Evolutionary conservation across 345 rosid species (phyloP).

Genomic region (Citrus reticulata): DNA sequence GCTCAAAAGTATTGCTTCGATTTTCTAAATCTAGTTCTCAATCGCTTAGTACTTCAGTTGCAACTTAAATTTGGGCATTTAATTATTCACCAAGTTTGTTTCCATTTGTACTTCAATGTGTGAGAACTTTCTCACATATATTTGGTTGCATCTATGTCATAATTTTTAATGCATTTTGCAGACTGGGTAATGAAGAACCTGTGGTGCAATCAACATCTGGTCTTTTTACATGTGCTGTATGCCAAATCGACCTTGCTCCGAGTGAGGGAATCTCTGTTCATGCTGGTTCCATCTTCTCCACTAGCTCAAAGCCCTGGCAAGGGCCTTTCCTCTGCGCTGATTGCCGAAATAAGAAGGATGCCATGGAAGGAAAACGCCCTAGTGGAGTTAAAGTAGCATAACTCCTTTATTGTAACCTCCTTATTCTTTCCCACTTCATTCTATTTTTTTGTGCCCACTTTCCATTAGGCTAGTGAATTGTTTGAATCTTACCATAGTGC

Average conservation of each 20-base stretch:
- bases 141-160: not conserved
- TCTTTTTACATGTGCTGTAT: constrained; percentile 75
- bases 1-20: not conserved
- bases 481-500: constrained; percentile 10
- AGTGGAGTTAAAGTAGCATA: constrained; percentile 68
- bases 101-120: not conserved
- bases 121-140: not conserved
- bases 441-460: not conserved
- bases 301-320: constrained; percentile 78
- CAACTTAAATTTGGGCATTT: not conserved
- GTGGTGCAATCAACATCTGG: constrained; percentile 44
- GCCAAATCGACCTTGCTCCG: constrained; percentile 77
- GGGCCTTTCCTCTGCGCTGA: constrained; percentile 85
- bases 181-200: constrained; percentile 54
- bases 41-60: not conserved
- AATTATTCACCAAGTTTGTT: not conserved
- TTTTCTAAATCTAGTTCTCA: not conserved
- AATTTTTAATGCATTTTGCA: constrained; percentile 24
- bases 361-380: constrained; percentile 93
- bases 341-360: constrained; percentile 81
- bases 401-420: constrained; percentile 11
- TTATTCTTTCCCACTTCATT: constrained; percentile 32
- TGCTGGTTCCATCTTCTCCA: constrained; percentile 72
- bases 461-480: constrained; percentile 23
- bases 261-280: constrained; percentile 81